These are phyloP conservation scores for Eucalyptus polybractea DNA, from an alignment of 345 rosid genomes.

Conservation along the genomic window DNA sequence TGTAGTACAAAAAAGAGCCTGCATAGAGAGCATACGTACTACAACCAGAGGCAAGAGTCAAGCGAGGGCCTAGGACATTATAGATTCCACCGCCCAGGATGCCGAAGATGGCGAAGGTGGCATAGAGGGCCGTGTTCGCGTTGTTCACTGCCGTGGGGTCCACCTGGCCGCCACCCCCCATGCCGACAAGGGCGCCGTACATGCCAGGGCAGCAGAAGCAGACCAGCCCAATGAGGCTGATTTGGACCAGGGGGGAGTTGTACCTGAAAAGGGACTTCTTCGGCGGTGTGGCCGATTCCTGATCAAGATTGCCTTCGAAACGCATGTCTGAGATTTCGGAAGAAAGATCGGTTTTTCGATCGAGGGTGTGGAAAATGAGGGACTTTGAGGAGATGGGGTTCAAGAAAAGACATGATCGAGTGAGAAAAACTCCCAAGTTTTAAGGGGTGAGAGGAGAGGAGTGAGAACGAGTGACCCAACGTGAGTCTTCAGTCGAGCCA, in stretches of 20 bases:
- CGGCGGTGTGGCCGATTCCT: background rate
- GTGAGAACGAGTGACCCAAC: background rate
- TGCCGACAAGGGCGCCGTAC: constrained; percentile 84
- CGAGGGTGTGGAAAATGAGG: background rate
- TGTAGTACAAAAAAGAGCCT: too few relatives aligned
- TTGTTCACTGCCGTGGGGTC: constrained; percentile 66
- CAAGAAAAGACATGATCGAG: background rate
- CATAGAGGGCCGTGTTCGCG: background rate
- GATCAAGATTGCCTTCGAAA: background rate
- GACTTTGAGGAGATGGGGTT: background rate
- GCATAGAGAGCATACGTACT: too few relatives aligned
- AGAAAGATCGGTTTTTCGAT: background rate
- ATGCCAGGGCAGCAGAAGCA: constrained; percentile 94
- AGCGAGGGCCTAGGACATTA: too few relatives aligned
- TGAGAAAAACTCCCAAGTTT: background rate
- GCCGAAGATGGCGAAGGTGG: too few relatives aligned
- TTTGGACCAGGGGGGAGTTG: constrained; percentile 70
- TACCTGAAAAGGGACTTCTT: constrained; percentile 18
- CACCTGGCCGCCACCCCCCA: constrained; percentile 93
- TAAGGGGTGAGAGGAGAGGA: background rate
- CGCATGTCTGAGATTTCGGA: background rate
- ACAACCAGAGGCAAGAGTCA: too few relatives aligned
- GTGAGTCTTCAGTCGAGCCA: background rate
- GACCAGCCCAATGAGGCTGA: constrained; percentile 59
- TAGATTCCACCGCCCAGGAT: too few relatives aligned